Percentiles rank a stretch among this genome's conserved stretches.
Evolutionary conservation across 2,329 filamentous ascomycete genomes (phyloP).

Genomic region (Ophiocordyceps sinensis): DNA sequence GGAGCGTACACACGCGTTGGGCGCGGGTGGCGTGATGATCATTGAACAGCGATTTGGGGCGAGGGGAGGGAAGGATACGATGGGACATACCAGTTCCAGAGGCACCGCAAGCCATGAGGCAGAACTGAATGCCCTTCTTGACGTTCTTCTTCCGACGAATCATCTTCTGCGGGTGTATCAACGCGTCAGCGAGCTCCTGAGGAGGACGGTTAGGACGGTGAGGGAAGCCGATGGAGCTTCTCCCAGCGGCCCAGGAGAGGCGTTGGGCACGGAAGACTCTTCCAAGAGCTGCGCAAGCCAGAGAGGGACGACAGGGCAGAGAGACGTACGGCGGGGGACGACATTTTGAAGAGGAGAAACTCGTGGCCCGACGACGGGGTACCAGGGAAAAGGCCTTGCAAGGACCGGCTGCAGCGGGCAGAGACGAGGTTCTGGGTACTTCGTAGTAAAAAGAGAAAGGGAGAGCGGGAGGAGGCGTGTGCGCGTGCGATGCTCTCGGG

Average conservation of each 20-base stretch:
- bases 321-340: conserved; percentile 9
- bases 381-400: neutral
- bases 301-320: conserved; percentile 2
- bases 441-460: neutral
- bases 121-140: conserved; percentile 99
- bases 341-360: conserved; percentile 9
- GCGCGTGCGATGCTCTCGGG: conserved; percentile 1
- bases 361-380: neutral
- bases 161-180: conserved; percentile 52
- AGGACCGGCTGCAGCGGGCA: neutral
- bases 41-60: neutral
- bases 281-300: neutral
- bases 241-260: neutral
- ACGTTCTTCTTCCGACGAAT: conserved; percentile 99
- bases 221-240: neutral
- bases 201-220: too few species aligned
- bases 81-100: conserved; percentile 75
- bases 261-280: neutral
- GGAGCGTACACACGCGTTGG: too few species aligned
- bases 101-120: conserved; percentile 98
- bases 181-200: conserved; percentile 12
- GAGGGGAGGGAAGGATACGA: conserved; percentile 1
- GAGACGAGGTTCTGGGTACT: neutral
- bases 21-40: too few species aligned
- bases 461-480: neutral